Evolutionary conservation across 805 yeast species (phyloP).

Genomic region (Candida tallmaniae): DNA sequence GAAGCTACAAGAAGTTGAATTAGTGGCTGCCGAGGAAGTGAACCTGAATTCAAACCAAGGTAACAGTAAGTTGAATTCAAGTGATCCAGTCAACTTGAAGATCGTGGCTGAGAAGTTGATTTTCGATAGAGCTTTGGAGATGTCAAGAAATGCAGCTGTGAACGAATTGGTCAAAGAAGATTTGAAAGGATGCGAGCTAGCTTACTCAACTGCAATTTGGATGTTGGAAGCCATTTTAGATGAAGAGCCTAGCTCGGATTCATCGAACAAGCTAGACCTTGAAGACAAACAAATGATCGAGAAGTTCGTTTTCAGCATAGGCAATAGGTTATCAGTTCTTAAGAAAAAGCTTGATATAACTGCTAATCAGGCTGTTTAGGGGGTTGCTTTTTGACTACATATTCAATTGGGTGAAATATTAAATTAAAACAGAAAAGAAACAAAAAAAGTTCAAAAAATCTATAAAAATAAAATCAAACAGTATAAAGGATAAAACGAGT

Average conservation of each 20-base stretch:
- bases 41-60: not conserved
- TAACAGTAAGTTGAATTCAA: not conserved
- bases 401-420: not conserved
- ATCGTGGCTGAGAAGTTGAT: conserved; percentile 78
- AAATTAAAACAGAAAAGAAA: too few species aligned
- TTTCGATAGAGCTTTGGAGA: conserved; percentile 91
- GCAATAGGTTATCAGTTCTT: conserved; percentile 70
- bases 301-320: conserved; percentile 77
- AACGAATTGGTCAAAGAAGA: conserved; percentile 77
- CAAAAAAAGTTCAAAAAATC: not conserved
- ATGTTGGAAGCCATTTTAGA: conserved; percentile 87
- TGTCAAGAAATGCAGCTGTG: conserved; percentile 87
- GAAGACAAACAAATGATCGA: conserved; percentile 75
- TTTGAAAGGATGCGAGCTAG: conserved; percentile 72
- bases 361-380: not conserved
- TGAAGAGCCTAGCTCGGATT: conserved; percentile 23
- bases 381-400: too few species aligned
- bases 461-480: not conserved
- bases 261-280: conserved; percentile 47
- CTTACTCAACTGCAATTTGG: conserved; percentile 92
- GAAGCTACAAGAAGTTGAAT: conserved; percentile 49
- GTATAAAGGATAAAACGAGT: not conserved
- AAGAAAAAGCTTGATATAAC: conserved; percentile 45
- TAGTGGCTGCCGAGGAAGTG: conserved; percentile 12
- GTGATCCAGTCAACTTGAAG: conserved; percentile 6